Conservation (phyloP, 2,329 filamentous ascomycete species). For the Hymenoscyphus infarciens region DNA sequence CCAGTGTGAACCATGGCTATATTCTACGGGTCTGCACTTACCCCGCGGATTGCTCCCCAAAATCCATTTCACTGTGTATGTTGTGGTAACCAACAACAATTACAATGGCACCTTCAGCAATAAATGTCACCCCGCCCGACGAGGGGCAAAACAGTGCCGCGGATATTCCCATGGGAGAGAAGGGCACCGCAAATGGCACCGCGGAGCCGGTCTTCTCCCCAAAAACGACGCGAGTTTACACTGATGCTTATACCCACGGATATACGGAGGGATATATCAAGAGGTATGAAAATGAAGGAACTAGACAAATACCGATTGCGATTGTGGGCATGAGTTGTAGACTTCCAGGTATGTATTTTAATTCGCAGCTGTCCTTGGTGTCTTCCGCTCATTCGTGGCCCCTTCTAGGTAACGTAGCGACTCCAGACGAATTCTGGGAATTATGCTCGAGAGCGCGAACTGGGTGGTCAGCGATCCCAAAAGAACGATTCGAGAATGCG, state of each 20-base stretch:
- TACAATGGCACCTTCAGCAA: constrained; percentile 1
- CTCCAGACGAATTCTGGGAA: constrained; percentile 38
- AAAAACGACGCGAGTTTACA: constrained; percentile 10
- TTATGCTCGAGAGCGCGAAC: constrained; percentile 35
- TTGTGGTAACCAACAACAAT: neutral
- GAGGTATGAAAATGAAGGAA: constrained; percentile 6
- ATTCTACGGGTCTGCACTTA: neutral
- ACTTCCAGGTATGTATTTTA: constrained; percentile 28
- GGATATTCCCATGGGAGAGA: neutral
- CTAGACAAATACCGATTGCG: constrained; percentile 35
- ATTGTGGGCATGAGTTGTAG: constrained; percentile 40
- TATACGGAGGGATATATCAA: constrained; percentile 28
- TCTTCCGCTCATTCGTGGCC: neutral
- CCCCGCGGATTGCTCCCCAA: neutral
- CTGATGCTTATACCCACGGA: constrained; percentile 26
- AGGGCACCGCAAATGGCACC: constrained; percentile 9
- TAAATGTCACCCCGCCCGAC: constrained; percentile 11
- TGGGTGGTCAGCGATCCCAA: constrained; percentile 33
- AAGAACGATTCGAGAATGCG: constrained; percentile 44
- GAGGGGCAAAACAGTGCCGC: constrained; percentile 9
- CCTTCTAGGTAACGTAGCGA: constrained; percentile 32
- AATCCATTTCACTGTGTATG: neutral
- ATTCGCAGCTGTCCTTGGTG: neutral
- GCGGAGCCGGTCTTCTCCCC: constrained; percentile 12
- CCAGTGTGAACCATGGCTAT: neutral